These are phyloP conservation scores for Mycena crocata DNA, from an alignment of 768 basidiomycete genomes.

Conservation along the genomic window DNA sequence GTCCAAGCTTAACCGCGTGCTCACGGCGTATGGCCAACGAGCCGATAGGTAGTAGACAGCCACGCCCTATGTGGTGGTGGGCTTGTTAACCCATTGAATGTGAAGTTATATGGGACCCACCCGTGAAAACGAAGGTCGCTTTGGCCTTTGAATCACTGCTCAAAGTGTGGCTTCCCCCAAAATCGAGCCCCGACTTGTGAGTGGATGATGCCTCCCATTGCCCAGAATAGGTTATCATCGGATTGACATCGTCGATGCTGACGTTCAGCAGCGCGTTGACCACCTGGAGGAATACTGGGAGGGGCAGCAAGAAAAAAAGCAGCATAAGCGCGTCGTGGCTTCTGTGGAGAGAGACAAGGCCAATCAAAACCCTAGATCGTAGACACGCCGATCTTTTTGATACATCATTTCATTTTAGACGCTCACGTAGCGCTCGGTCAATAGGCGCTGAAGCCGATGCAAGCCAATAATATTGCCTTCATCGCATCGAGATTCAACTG, in stretches of 20 bases:
- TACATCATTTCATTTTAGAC: not conserved
- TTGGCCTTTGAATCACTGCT: constrained; percentile 19
- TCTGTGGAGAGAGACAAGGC: not conserved
- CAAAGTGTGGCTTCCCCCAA: constrained; percentile 21
- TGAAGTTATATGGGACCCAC: constrained; percentile 1
- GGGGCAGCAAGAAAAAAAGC: constrained; percentile 15
- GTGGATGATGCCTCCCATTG: constrained; percentile 21
- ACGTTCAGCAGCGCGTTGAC: constrained; percentile 18
- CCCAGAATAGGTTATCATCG: constrained; percentile 18
- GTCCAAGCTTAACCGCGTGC: constrained; percentile 20
- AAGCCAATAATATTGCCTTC: too few relatives aligned
- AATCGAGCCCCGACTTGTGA: constrained; percentile 14
- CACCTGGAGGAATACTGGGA: constrained; percentile 10
- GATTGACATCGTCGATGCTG: constrained; percentile 20
- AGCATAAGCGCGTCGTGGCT: constrained; percentile 1
- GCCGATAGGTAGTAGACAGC: constrained; percentile 30
- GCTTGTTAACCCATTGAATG: not conserved
- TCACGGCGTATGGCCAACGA: constrained; percentile 29
- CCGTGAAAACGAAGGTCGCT: constrained; percentile 23
- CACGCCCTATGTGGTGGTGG: constrained; percentile 9
- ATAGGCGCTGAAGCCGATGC: too few relatives aligned
- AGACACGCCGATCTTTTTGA: not conserved
- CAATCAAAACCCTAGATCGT: not conserved
- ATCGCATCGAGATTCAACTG: too few relatives aligned
- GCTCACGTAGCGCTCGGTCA: not conserved